phyloP scores from a whole-genome alignment of 305 asterid genomes.

The Caryopteris hybrid region DNA sequence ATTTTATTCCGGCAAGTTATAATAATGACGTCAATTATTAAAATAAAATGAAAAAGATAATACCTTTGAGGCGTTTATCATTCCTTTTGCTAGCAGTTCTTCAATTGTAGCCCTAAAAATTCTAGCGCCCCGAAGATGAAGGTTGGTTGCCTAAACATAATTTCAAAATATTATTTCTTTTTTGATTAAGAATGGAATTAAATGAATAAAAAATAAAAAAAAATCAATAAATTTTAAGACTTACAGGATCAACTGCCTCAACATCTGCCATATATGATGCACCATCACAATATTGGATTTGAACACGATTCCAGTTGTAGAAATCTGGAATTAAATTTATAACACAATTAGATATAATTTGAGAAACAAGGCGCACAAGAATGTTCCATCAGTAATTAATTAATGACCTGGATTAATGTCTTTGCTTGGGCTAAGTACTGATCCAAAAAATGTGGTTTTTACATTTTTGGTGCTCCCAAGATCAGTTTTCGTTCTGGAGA shows the following conservation, averaged over 20 bases:
- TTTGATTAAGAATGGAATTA: no score
- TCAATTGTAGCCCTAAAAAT: constrained; percentile 23
- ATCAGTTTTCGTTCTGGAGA: background rate
- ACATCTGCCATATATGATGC: constrained; percentile 33
- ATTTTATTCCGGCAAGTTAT: no score
- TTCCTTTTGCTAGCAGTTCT: constrained; percentile 26
- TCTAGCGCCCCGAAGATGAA: constrained; percentile 28
- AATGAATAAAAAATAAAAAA: no score
- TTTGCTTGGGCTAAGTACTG: background rate
- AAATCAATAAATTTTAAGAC: no score
- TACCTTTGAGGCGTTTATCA: constrained; percentile 26
- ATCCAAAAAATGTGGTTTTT: background rate
- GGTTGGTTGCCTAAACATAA: constrained; percentile 20
- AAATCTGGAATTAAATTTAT: constrained; percentile 25
- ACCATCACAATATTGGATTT: constrained; percentile 41
- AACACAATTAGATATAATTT: background rate
- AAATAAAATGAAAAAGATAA: background rate
- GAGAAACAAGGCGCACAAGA: no score
- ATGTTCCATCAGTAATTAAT: background rate
- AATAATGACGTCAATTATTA: no score
- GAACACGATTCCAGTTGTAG: constrained; percentile 37
- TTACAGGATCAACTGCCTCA: constrained; percentile 27
- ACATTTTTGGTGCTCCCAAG: background rate
- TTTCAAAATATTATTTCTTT: no score
- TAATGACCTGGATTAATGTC: background rate